These are phyloP conservation scores for Globisporangium radiosum DNA, from an alignment of 352 stramenopile species.

Conservation along the genomic window DNA sequence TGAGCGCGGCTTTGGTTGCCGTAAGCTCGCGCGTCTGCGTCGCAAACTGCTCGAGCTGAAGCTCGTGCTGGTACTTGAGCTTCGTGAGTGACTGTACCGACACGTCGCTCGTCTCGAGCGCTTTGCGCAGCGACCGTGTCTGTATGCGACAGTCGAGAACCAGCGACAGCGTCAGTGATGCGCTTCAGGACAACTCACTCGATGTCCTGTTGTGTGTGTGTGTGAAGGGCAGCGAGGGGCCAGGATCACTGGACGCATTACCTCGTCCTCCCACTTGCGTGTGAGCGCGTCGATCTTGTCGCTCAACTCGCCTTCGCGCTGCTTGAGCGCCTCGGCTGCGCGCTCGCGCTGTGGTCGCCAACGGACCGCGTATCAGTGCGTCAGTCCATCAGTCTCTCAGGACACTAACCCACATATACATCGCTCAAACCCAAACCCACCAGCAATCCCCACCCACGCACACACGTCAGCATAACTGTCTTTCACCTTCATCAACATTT, in stretches of 20 bases:
- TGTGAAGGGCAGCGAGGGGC: too few relatives aligned
- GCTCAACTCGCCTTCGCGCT: constrained; percentile 55
- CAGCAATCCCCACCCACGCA: too few relatives aligned
- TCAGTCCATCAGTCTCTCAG: too few relatives aligned
- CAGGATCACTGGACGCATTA: constrained; percentile 9
- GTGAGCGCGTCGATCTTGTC: constrained; percentile 59
- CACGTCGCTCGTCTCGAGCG: constrained; percentile 40
- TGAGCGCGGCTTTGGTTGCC: constrained; percentile 30
- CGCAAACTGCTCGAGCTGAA: constrained; percentile 68
- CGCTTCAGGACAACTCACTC: not conserved
- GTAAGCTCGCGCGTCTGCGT: constrained; percentile 52
- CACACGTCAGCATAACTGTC: too few relatives aligned
- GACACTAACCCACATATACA: too few relatives aligned
- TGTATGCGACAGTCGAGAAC: too few relatives aligned
- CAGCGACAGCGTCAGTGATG: not conserved
- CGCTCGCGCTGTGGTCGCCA: constrained; percentile 26
- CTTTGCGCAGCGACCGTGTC: constrained; percentile 10
- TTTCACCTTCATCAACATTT: too few relatives aligned
- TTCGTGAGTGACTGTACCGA: constrained; percentile 56
- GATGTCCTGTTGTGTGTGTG: too few relatives aligned
- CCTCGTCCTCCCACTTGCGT: constrained; percentile 60
- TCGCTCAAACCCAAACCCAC: too few relatives aligned
- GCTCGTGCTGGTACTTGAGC: constrained; percentile 71
- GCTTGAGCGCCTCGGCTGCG: constrained; percentile 38
- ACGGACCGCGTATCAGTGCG: not conserved